These are phyloP conservation scores for Exophiala phaeomuriformis DNA, from an alignment of 2,329 filamentous ascomycete genomes.

Conservation along the genomic window DNA sequence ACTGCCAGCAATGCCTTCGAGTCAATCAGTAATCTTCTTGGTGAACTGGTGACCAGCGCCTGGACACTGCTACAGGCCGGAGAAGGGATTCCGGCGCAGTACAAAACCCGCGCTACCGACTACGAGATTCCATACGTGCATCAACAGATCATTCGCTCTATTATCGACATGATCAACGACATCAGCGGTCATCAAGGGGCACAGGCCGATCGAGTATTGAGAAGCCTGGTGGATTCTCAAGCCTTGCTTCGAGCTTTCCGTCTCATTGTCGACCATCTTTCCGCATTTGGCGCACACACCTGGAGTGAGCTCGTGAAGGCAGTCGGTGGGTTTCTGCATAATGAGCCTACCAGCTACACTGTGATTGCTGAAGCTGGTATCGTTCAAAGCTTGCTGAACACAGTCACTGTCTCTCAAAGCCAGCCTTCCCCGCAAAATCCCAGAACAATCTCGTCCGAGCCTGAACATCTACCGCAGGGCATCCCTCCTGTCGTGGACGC, in stretches of 20 bases:
- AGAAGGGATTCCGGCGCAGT: constrained; percentile 63
- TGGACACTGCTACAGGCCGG: constrained; percentile 59
- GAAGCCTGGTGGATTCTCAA: constrained; percentile 91
- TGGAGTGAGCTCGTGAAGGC: constrained; percentile 94
- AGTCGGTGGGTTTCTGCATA: constrained; percentile 93
- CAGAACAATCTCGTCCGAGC: constrained; percentile 30
- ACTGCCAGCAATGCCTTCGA: constrained; percentile 79
- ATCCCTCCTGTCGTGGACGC: constrained; percentile 85
- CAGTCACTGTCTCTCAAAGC: constrained; percentile 44
- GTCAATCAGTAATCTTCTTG: constrained; percentile 78
- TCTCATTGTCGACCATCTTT: constrained; percentile 70
- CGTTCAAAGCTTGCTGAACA: constrained; percentile 75
- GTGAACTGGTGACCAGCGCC: constrained; percentile 67
- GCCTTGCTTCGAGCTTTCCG: constrained; percentile 72
- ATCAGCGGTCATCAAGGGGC: constrained; percentile 78
- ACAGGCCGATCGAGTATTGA: constrained; percentile 79
- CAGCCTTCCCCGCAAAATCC: constrained; percentile 35
- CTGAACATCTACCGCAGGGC: constrained; percentile 50
- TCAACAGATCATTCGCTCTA: constrained; percentile 85
- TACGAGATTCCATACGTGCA: constrained; percentile 90
- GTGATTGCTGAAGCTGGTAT: constrained; percentile 92
- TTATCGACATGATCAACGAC: constrained; percentile 94
- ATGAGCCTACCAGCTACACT: constrained; percentile 94
- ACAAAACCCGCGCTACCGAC: constrained; percentile 76
- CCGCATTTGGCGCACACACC: constrained; percentile 78